Evolutionary conservation across 202 grass and related monocot genomes (phyloP).

Genomic region (Setaria viridis): DNA sequence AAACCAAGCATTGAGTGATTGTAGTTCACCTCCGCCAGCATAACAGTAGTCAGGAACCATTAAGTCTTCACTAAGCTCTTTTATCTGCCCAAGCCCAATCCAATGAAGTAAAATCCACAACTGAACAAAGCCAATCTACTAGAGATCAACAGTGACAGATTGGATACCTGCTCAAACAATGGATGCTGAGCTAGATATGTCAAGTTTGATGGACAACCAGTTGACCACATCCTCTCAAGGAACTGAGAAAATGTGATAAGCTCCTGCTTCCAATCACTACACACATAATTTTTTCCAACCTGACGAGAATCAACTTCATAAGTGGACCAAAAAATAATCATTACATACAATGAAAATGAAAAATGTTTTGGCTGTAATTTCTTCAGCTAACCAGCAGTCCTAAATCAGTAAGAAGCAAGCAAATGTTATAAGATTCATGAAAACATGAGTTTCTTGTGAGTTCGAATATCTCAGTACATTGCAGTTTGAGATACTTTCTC

Average conservation of each 20-base stretch:
- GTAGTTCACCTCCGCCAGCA: conserved; percentile 85
- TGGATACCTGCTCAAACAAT: conserved; percentile 86
- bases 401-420: conserved; percentile 25
- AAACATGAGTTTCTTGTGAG: background rate
- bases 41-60: conserved; percentile 91
- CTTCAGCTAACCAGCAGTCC: background rate
- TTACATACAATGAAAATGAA: background rate
- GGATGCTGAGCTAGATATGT: conserved; percentile 96
- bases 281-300: conserved; percentile 89
- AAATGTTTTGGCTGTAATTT: background rate
- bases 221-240: conserved; percentile 73
- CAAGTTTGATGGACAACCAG: conserved; percentile 56
- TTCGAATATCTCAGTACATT: background rate
- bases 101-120: conserved; percentile 39
- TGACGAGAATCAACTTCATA: conserved; percentile 46
- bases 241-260: conserved; percentile 90
- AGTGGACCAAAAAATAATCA: conserved; percentile 39
- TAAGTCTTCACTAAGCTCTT: conserved; percentile 79
- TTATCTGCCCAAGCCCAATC: conserved; percentile 65
- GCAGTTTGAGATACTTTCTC: background rate
- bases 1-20: conserved; percentile 96
- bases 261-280: conserved; percentile 89
- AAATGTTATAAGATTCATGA: background rate
- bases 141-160: conserved; percentile 33
- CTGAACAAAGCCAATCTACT: conserved; percentile 36